phyloP scores from a whole-genome alignment of 2,329 filamentous ascomycete genomes.

The Ceratocystis variospora region DNA sequence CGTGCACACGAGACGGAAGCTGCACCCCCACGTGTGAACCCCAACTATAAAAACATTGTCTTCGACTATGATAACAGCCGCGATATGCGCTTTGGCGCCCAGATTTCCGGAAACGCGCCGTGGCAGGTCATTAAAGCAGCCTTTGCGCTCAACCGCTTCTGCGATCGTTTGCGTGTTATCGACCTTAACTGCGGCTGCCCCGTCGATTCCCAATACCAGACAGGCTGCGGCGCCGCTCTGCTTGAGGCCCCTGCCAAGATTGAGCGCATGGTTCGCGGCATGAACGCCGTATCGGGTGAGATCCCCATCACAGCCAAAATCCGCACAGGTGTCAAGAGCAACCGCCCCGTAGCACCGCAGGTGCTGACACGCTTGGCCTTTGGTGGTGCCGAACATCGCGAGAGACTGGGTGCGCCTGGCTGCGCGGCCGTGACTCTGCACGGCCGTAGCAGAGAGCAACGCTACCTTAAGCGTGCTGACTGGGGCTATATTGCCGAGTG shows the following conservation, averaged over 20 bases:
- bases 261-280: constrained; percentile 87
- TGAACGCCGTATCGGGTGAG: constrained; percentile 85
- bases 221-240: constrained; percentile 78
- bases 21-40: constrained; percentile 52
- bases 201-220: constrained; percentile 82
- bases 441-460: constrained; percentile 82
- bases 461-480: constrained; percentile 84
- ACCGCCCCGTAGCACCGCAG: constrained; percentile 63
- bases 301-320: constrained; percentile 93
- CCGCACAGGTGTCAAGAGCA: constrained; percentile 74
- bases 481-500: constrained; percentile 92
- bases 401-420: constrained; percentile 60
- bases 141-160: constrained; percentile 60
- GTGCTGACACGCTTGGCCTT: constrained; percentile 72
- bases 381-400: constrained; percentile 58
- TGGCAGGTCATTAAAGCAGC: constrained; percentile 83
- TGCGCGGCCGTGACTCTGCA: constrained; percentile 94
- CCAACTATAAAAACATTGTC: constrained; percentile 33
- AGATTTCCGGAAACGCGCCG: constrained; percentile 84
- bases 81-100: constrained; percentile 80
- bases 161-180: constrained; percentile 75
- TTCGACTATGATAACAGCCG: constrained; percentile 69
- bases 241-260: constrained; percentile 80
- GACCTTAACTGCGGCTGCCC: constrained; percentile 96
- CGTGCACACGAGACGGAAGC: constrained; percentile 81